Base-by-base conservation (phyloP, 768 basidiomycete species). In the Trametes villosa region DNA sequence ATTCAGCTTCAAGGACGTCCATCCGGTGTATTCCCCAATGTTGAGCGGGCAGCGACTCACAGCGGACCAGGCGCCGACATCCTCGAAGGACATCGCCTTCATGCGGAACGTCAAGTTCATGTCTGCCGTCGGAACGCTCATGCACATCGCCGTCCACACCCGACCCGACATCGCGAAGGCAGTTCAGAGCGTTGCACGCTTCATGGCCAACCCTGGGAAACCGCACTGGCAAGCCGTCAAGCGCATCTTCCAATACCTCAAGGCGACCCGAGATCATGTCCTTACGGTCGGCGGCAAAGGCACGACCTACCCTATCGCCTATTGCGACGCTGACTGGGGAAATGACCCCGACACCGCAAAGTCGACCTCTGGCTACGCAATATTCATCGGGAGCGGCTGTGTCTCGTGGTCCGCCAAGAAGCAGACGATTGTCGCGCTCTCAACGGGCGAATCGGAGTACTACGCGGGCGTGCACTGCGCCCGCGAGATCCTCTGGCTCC, bases 401-500 rank as follows among this genome's bases (percentile, higher is more conserved):
- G 67, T 83, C 2, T 65, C 72, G 2, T 83, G 82, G 81, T 68
- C 66, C 18, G 74, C 74, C 0, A 71, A 74, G 44, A 70, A 73
- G 45, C 83, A 84, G 66, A 44, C 59, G 2, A 70, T 71, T 1
- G 70, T 80, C 22, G 66, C 81, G 0, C 63, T 72, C 0, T 83
- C 78, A 0, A 79, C 75, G 0, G 72, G 70, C 3, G 78, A 83
- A 63, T 76, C 78, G 0, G 80, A 83, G 69, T 82, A 79, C 65
- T 71, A 80, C 13, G 78, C 78, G 0, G 65, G 66, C 0, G 50
- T 66, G 0, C 69, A 77, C 4, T 82, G 79, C 78, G 41, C 74
- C 12, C 55, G 34, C 22, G 31, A 47, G 45, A 18, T 57, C 13
- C 29, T 47, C 4, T 82, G 79, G 79, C 45, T 75, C 12, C 55